These are phyloP conservation scores for Calonectria multiphialidica DNA, from an alignment of 2,329 filamentous ascomycete species.

Conservation along the genomic window DNA sequence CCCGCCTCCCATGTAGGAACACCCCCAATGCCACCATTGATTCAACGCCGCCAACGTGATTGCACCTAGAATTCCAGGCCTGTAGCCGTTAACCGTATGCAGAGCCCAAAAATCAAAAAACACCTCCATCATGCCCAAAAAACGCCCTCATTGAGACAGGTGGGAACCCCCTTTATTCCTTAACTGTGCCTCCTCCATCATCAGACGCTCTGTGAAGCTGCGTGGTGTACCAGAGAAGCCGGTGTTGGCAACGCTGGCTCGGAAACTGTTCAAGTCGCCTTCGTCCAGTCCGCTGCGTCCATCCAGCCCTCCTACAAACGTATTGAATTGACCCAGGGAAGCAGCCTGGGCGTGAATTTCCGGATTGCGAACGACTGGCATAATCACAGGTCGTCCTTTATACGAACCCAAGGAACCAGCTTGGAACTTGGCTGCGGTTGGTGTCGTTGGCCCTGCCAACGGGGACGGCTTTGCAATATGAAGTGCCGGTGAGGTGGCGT, in stretches of 20 bases:
- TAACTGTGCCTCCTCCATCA: constrained; percentile 60
- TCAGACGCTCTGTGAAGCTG: constrained; percentile 62
- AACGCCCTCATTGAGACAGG: constrained; percentile 33
- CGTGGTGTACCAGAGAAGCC: constrained; percentile 58
- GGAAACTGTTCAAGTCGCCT: constrained; percentile 57
- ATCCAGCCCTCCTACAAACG: constrained; percentile 66
- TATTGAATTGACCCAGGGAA: constrained; percentile 61
- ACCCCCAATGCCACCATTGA: constrained; percentile 35
- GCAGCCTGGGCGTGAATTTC: constrained; percentile 62
- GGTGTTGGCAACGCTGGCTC: constrained; percentile 53
- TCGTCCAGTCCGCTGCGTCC: constrained; percentile 64
- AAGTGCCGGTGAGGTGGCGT: constrained; percentile 60
- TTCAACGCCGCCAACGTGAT: constrained; percentile 46
- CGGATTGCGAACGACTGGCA: constrained; percentile 63
- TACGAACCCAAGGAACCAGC: constrained; percentile 65
- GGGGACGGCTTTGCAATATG: constrained; percentile 49
- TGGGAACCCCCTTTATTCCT: constrained; percentile 37
- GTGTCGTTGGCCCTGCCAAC: constrained; percentile 44
- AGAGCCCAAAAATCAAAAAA: constrained; percentile 34
- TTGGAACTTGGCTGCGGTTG: constrained; percentile 49
- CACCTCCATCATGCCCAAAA: constrained; percentile 31
- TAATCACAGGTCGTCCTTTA: constrained; percentile 64
- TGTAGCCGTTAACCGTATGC: constrained; percentile 36
- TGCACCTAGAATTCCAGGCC: constrained; percentile 37
- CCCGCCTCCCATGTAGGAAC: constrained; percentile 31